phyloP scores from a whole-genome alignment of 1,284 basidiomycete genomes.

The Coriolopsis trogii region DNA sequence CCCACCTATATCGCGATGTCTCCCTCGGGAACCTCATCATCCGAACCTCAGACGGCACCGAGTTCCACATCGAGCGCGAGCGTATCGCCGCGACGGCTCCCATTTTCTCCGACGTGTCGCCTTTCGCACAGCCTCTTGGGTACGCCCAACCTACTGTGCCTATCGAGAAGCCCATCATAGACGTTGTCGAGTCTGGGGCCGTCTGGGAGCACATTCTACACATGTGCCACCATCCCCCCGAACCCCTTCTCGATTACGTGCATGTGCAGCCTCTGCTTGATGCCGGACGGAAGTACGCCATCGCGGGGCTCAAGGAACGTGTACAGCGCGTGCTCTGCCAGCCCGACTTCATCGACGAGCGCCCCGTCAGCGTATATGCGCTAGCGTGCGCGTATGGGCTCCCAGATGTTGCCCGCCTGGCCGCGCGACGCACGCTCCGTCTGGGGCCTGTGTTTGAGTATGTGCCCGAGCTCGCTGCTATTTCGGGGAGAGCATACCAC shows the following conservation, averaged over 20 bases:
- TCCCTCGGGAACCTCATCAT: conserved; percentile 29
- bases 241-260: conserved; percentile 11
- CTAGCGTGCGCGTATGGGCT: conserved; percentile 2
- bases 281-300: conserved; percentile 38
- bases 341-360: not conserved
- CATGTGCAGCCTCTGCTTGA: conserved; percentile 29
- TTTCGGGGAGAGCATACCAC: conserved; percentile 1
- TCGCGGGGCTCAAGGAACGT: conserved; percentile 24
- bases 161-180: not conserved
- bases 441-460: not conserved
- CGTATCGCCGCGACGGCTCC: conserved; percentile 24
- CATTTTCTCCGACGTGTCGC: conserved; percentile 23
- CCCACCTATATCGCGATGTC: no score
- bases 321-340: conserved; percentile 19
- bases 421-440: conserved; percentile 2
- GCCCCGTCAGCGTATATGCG: conserved; percentile 6
- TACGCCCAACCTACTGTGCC: not conserved
- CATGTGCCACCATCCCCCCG: conserved; percentile 1
- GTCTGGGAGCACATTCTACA: conserved; percentile 4
- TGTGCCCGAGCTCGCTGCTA: not conserved
- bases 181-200: conserved; percentile 1
- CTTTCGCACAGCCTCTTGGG: not conserved
- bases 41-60: conserved; percentile 25
- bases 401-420: conserved; percentile 5
- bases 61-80: conserved; percentile 13